Conservation (phyloP, 1,139 yeast species). For the Candida dubliniensis region DNA sequence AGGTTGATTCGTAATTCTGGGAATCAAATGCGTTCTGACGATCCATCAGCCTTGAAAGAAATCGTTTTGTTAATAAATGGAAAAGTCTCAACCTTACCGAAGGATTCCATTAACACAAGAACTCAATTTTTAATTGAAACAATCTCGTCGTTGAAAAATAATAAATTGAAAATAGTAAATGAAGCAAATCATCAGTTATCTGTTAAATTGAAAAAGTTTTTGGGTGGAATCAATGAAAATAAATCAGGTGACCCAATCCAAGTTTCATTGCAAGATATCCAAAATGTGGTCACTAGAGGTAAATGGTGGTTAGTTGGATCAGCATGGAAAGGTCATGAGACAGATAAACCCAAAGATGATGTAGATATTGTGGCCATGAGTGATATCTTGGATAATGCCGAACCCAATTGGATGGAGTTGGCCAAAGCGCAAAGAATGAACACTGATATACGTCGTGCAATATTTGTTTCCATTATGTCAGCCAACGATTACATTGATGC, state of each 20-base stretch:
- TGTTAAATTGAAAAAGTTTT: slow-evolving; percentile 64
- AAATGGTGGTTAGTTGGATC: slow-evolving; percentile 99
- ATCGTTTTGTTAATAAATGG: slow-evolving; percentile 62
- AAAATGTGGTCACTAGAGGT: slow-evolving; percentile 72
- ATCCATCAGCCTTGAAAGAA: slow-evolving; percentile 81
- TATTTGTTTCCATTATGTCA: slow-evolving; percentile 91
- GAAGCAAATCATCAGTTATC: slow-evolving; percentile 52
- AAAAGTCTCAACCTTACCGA: slow-evolving; percentile 35
- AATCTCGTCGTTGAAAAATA: slow-evolving; percentile 80
- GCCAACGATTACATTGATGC: slow-evolving; percentile 93
- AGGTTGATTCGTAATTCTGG: slow-evolving; percentile 77
- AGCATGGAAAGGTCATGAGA: slow-evolving; percentile 78
- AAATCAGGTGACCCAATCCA: slow-evolving; percentile 72
- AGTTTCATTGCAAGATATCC: slow-evolving; percentile 81
- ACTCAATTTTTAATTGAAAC: slow-evolving; percentile 84
- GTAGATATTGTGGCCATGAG: slow-evolving; percentile 39
- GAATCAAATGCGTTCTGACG: slow-evolving; percentile 83
- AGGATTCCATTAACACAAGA: slow-evolving; percentile 53
- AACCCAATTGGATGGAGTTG: slow-evolving; percentile 85
- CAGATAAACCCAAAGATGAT: slow-evolving; percentile 23
- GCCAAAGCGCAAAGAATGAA: slow-evolving; percentile 91
- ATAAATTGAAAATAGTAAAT: slow-evolving; percentile 59
- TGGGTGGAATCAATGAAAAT: slow-evolving; percentile 51
- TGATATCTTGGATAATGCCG: slow-evolving; percentile 64
- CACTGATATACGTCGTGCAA: slow-evolving; percentile 90